Conservation (phyloP, 2,329 filamentous ascomycete genomes). For the Lachnellula willkommii region DNA sequence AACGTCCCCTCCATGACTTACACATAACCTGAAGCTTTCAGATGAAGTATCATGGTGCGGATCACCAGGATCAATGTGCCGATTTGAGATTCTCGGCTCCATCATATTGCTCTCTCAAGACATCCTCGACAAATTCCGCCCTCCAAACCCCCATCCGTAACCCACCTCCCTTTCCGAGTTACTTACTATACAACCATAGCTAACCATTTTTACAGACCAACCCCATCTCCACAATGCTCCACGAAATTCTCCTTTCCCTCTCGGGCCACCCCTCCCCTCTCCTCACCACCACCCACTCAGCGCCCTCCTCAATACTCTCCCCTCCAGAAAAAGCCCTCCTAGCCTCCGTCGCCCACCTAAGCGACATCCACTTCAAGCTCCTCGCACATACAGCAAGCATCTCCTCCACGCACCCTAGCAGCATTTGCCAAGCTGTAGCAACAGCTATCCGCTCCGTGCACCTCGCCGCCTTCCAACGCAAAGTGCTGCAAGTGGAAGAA, state of each 20-base stretch:
- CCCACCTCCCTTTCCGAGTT: not conserved
- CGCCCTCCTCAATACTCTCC: constrained; percentile 51
- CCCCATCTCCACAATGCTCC: constrained; percentile 62
- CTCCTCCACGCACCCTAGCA: constrained; percentile 66
- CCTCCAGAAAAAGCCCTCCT: constrained; percentile 81
- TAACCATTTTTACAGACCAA: constrained; percentile 7
- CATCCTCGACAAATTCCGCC: constrained; percentile 19
- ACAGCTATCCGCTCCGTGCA: constrained; percentile 70
- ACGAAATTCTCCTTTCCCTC: constrained; percentile 95
- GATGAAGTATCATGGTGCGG: constrained; percentile 11
- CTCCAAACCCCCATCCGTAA: constrained; percentile 9
- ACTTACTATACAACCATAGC: not conserved
- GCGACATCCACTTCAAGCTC: constrained; percentile 69
- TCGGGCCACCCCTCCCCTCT: constrained; percentile 90
- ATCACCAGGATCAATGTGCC: constrained; percentile 25
- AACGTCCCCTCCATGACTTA: not conserved
- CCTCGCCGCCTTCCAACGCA: constrained; percentile 73
- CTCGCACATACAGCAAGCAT: constrained; percentile 62
- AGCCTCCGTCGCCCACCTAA: constrained; percentile 68
- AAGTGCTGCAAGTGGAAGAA: constrained; percentile 78
- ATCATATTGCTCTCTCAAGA: constrained; percentile 26
- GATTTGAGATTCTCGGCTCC: constrained; percentile 30
- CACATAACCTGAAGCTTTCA: not conserved
- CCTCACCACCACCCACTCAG: constrained; percentile 54
- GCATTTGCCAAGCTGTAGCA: constrained; percentile 82